Base-by-base conservation (phyloP, 2,329 filamentous ascomycete genomes). In the Helminthosporium solani region DNA sequence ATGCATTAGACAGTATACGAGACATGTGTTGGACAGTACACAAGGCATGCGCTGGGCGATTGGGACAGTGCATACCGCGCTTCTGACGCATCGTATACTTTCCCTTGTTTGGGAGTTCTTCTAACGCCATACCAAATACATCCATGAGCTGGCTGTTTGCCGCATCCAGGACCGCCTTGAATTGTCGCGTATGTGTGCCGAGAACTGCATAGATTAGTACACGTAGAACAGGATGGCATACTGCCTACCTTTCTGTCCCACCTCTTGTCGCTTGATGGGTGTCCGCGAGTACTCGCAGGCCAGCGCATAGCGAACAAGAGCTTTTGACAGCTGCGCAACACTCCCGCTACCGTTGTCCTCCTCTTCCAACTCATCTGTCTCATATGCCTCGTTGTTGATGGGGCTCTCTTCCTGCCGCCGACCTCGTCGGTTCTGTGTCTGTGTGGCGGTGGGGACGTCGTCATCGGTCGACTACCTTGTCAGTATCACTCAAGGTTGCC, bases 111-210 rank as follows among this genome's bases (percentile, higher is more conserved):
- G 94, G 90, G 40, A 97, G 76, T 71, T 96, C 91, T 3, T 83
- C 78, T 78, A 99, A 81, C 67, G 91, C 81, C 90, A 97, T 96
- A n/a, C 94, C 94, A 71, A 96, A 97, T 1, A 85, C 79, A 2
- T 74, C 73, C 38, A 78, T 76, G 30, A 99, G 74, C 55, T 87
- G 81, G 27, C 75, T 71, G 67, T 99, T 92, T 33, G 92, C 89
- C 33, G 80, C 75, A 0, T 81, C 80, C 61, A 96, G 96, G 3
- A 96, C 83, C 11, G 73, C 68, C 64, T 84, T 90, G 68, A 96
- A 97, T 28, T 83, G 75, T 25, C 86, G 78, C 6, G 82, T 80
- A 36, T 84, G 78, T 15, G 79, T 74, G 0, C 87, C 88, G 8
- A 96, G 81, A 0, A 95, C 88, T 71, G 44, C 4, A 25, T 2